Conservation (phyloP, 1,284 basidiomycete genomes). For the Kwoniella shivajii region DNA sequence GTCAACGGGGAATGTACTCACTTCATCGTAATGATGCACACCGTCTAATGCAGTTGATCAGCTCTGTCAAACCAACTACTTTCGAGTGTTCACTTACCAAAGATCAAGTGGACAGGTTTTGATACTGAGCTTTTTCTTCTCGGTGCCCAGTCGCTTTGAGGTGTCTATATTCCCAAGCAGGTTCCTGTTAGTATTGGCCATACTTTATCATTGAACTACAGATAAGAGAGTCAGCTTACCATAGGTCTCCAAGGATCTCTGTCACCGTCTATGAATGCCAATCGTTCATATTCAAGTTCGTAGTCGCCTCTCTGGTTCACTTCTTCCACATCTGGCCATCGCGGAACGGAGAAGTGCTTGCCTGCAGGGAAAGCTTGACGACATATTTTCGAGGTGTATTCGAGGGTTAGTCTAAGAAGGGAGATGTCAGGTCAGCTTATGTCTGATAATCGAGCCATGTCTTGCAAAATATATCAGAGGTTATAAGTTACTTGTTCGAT, state of each 20-base stretch:
- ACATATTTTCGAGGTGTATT: conserved; percentile 80
- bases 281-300: conserved; percentile 68
- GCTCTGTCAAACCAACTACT: background rate
- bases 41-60: conserved; percentile 60
- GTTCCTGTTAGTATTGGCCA: too few relatives aligned
- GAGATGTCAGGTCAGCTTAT: conserved; percentile 1
- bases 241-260: conserved; percentile 84
- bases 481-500: conserved; percentile 39
- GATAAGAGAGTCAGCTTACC: too few relatives aligned
- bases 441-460: background rate
- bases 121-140: conserved; percentile 69
- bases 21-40: conserved; percentile 84
- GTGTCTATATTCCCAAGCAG: conserved; percentile 56
- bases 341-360: conserved; percentile 69
- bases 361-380: conserved; percentile 80
- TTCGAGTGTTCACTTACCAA: conserved; percentile 59
- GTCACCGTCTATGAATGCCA: conserved; percentile 69
- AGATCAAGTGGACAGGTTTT: conserved; percentile 84
- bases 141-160: conserved; percentile 75
- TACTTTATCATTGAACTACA: too few relatives aligned
- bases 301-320: conserved; percentile 81
- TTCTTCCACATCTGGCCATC: conserved; percentile 71
- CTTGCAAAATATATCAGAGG: too few relatives aligned
- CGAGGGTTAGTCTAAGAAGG: conserved; percentile 68
- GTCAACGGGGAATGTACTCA: conserved; percentile 13